Percentiles rank a stretch among this genome's conserved stretches.
Evolutionary conservation across 495 filamentous ascomycete species (phyloP).

Genomic region (Penicillium soppii): DNA sequence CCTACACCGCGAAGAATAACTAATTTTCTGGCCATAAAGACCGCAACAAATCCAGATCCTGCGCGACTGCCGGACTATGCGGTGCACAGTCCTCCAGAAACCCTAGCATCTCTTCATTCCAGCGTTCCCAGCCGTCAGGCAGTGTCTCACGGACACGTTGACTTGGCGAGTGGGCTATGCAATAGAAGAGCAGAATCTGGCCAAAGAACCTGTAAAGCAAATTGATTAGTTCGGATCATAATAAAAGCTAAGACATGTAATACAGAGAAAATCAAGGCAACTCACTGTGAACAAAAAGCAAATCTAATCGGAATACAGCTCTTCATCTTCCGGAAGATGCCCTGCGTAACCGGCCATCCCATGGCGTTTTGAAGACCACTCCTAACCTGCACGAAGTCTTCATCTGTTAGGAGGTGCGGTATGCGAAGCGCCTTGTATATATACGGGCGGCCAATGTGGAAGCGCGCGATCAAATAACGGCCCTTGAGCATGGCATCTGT

Average conservation of each 20-base stretch:
- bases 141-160: constrained; percentile 35
- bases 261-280: constrained; percentile 1
- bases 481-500: constrained; percentile 49
- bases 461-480: constrained; percentile 45
- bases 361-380: constrained; percentile 44
- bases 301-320: constrained; percentile 49
- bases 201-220: constrained; percentile 40
- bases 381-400: constrained; percentile 45
- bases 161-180: constrained; percentile 44
- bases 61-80: constrained; percentile 43
- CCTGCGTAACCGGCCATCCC: constrained; percentile 45
- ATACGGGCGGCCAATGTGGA: constrained; percentile 50
- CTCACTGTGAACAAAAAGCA: constrained; percentile 50
- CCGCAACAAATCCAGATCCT: constrained; percentile 44
- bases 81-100: constrained; percentile 44
- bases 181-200: constrained; percentile 47
- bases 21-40: constrained; percentile 28
- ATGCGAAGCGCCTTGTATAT: constrained; percentile 48
- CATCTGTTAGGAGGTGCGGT: constrained; percentile 38
- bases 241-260: too few species aligned
- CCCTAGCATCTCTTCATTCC: constrained; percentile 45
- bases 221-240: not conserved
- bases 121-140: constrained; percentile 45
- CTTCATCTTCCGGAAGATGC: constrained; percentile 47
- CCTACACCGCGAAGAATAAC: not conserved